Conservation (phyloP, 73 alveolate genomes). For the Stentor roeselii region DNA sequence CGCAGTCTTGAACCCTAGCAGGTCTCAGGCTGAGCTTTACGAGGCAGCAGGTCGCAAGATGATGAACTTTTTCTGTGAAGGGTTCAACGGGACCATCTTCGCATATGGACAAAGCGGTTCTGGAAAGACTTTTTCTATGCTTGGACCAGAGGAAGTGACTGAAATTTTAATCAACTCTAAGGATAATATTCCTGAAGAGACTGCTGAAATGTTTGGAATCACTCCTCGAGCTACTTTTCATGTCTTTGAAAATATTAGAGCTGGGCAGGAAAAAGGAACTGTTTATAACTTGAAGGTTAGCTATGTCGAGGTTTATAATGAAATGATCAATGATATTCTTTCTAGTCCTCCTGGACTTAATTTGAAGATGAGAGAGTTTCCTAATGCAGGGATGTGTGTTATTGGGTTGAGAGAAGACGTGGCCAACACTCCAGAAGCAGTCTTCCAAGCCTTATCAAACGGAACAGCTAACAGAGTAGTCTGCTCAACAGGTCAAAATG, state of each 20-base stretch:
- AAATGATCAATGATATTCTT: conserved; percentile 73
- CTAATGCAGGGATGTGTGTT: conserved; percentile 43
- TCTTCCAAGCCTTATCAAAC: conserved; percentile 60
- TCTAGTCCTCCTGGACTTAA: conserved; percentile 51
- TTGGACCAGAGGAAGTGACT: conserved; percentile 31
- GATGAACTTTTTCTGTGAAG: conserved; percentile 17
- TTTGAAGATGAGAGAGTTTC: conserved; percentile 66
- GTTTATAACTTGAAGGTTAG: conserved; percentile 52
- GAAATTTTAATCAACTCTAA: not conserved
- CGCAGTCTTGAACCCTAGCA: conserved; percentile 9
- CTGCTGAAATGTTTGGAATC: conserved; percentile 62
- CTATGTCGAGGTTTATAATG: conserved; percentile 87
- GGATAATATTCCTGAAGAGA: conserved; percentile 26
- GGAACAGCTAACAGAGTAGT: conserved; percentile 85
- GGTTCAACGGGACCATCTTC: conserved; percentile 26
- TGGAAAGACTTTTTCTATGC: conserved; percentile 29
- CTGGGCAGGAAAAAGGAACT: conserved; percentile 57
- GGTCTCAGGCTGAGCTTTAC: conserved; percentile 8
- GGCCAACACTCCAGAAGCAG: conserved; percentile 73
- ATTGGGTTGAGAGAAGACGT: conserved; percentile 59
- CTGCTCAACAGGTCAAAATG: conserved; percentile 90
- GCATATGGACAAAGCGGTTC: conserved; percentile 33
- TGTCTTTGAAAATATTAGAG: conserved; percentile 74
- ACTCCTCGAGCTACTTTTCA: conserved; percentile 79
- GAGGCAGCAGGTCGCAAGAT: conserved; percentile 12